Conservation (phyloP, 345 rosid genomes). For the Eutrema yunnanense region DNA sequence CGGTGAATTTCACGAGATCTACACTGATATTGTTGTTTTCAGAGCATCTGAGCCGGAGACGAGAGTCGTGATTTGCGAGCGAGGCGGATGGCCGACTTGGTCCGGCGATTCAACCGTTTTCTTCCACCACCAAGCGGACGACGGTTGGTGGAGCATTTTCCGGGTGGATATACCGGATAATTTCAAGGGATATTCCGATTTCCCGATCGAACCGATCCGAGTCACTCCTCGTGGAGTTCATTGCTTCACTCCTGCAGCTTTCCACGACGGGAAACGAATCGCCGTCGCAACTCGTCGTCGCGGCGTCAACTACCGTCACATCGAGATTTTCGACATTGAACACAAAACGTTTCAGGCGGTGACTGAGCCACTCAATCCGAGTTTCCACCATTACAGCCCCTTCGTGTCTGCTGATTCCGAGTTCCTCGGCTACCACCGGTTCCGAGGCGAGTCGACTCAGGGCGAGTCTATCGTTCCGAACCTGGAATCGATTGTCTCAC, state of each 20-base stretch:
- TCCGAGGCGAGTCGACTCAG: conserved; percentile 56
- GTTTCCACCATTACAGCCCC: conserved; percentile 73
- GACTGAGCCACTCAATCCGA: conserved; percentile 55
- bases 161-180: conserved; percentile 34
- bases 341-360: conserved; percentile 40
- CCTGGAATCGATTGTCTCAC: conserved; percentile 64
- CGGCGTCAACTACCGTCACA: conserved; percentile 41
- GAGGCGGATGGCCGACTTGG: conserved; percentile 92
- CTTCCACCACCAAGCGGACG: conserved; percentile 77
- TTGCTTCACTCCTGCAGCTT: conserved; percentile 86
- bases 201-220: conserved; percentile 38
- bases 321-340: conserved; percentile 59
- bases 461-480: conserved; percentile 51
- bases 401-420: conserved; percentile 53
- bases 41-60: conserved; percentile 37
- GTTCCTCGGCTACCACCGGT: conserved; percentile 69
- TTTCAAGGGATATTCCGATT: conserved; percentile 9
- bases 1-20: conserved; percentile 69
- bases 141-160: conserved; percentile 97
- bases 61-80: conserved; percentile 45
- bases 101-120: conserved; percentile 57
- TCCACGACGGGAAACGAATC: conserved; percentile 49
- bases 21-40: conserved; percentile 66
- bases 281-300: conserved; percentile 72
- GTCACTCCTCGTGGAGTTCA: conserved; percentile 85